These are phyloP conservation scores for Calonectria fujianensis DNA, from an alignment of 2,329 filamentous ascomycete species.

Conservation along the genomic window DNA sequence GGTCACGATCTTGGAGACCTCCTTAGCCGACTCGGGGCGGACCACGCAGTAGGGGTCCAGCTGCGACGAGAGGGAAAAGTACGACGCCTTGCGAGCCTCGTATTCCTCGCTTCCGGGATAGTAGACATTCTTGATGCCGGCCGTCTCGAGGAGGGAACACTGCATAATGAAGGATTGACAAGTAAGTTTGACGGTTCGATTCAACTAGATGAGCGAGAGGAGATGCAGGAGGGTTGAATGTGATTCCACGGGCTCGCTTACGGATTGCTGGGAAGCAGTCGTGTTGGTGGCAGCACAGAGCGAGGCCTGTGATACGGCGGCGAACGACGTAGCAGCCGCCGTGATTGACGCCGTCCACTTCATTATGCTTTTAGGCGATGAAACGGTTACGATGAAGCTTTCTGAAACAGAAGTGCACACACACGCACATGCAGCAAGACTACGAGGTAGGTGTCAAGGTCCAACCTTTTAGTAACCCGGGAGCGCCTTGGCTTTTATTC, in stretches of 20 bases:
- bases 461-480: not conserved
- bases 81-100: constrained; percentile 35
- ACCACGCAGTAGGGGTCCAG: constrained; percentile 55
- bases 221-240: not conserved
- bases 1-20: constrained; percentile 51
- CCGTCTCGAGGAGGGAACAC: constrained; percentile 18
- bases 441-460: constrained; percentile 23
- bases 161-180: not conserved
- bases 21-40: constrained; percentile 47
- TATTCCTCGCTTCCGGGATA: constrained; percentile 27
- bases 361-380: constrained; percentile 27
- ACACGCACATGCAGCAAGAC: constrained; percentile 10
- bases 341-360: constrained; percentile 22
- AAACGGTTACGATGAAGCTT: constrained; percentile 20
- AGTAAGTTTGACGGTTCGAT: constrained; percentile 18
- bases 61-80: constrained; percentile 54
- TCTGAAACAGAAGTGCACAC: constrained; percentile 23
- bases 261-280: not conserved
- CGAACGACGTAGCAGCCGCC: constrained; percentile 3
- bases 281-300: not conserved
- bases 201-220: constrained; percentile 12
- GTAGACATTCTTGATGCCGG: constrained; percentile 17
- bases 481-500: constrained; percentile 24
- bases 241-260: constrained; percentile 14
- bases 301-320: not conserved